Evolutionary conservation across 73 alveolate genomes (phyloP).

Genomic region (Blepharisma stoltei): DNA sequence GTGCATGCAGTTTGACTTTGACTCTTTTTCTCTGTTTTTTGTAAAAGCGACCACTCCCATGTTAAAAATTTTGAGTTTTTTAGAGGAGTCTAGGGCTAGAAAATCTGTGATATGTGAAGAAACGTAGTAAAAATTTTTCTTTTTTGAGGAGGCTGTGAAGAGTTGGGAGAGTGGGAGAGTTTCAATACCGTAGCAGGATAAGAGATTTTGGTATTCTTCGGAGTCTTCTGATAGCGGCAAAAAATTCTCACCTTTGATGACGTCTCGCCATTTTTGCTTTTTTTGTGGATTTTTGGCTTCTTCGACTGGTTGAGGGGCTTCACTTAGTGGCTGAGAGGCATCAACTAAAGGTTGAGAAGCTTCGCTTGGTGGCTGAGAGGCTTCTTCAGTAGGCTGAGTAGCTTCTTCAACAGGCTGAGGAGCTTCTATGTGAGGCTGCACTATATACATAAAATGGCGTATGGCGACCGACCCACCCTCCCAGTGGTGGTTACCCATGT

Average conservation of each 20-base stretch:
- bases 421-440: slow-evolving; percentile 29
- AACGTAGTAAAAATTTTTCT: slow-evolving; percentile 67
- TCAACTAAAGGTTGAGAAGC: too few relatives aligned
- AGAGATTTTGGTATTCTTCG: slow-evolving; percentile 67
- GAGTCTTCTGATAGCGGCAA: slow-evolving; percentile 43
- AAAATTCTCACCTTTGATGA: slow-evolving; percentile 25
- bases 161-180: slow-evolving; percentile 63
- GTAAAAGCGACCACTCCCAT: slow-evolving; percentile 75
- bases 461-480: too few relatives aligned
- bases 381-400: neutral
- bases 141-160: slow-evolving; percentile 53
- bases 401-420: neutral
- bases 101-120: slow-evolving; percentile 55
- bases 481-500: too few relatives aligned
- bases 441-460: neutral
- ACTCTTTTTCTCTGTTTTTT: slow-evolving; percentile 57
- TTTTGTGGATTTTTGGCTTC: neutral
- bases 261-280: neutral
- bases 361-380: neutral
- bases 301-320: slow-evolving; percentile 19
- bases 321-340: too few relatives aligned
- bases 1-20: slow-evolving; percentile 58
- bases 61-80: slow-evolving; percentile 52
- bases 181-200: slow-evolving; percentile 66
- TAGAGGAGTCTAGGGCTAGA: slow-evolving; percentile 50